Base-by-base conservation (phyloP, 2,329 filamentous ascomycete species). In the Fonsecaea multimorphosa region DNA sequence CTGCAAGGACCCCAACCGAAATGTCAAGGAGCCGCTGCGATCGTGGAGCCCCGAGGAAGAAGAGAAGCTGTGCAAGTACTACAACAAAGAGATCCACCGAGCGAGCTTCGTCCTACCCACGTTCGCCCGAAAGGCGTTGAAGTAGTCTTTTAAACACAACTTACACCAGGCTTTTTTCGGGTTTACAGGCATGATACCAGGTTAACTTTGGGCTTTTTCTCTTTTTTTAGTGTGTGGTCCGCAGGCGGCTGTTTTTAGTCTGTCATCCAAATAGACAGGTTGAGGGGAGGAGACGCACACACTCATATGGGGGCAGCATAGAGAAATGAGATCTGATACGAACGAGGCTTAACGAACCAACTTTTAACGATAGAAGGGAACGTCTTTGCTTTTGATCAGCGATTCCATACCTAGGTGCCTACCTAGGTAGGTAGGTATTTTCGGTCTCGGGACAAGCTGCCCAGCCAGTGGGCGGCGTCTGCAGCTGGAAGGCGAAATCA, bases 41-140 rank as follows among this genome's bases (percentile, higher is more conserved):
- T 85, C 82, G 74, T 96, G 93, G 90, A 85, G 87, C 70, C 78
- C 85, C 71, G 93, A 96, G 82, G 93, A 98, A 82, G 95, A 99
- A 87, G 89, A 92, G 77, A 89, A 92, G 81, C 84, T 94, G 75
- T 97, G 92, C 91, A 87, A 87, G 79, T 99, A 99, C 89, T 99
- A 99, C 87, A 98, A 93, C 84, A 86, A 92, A 77, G 92, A 96
- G 78, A 94, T 99, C 77, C 95, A 99, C 86, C 90, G 93, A 84
- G 94, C 95, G 69, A 89, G 89, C 79, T 99, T 98, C 80, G 81
- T 98, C 70, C 85, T 99, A 78, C 95, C 95, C 69, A 97, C 87
- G 78, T 99, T 98, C 79, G 94, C 94, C 65, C 88, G 92, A 79
- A 90, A 94, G 86, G 85, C 84, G 67, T 78, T 89, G 73, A 79